Base-by-base conservation (phyloP, 2,329 filamentous ascomycete species). In the Cryphonectria radicalis region DNA sequence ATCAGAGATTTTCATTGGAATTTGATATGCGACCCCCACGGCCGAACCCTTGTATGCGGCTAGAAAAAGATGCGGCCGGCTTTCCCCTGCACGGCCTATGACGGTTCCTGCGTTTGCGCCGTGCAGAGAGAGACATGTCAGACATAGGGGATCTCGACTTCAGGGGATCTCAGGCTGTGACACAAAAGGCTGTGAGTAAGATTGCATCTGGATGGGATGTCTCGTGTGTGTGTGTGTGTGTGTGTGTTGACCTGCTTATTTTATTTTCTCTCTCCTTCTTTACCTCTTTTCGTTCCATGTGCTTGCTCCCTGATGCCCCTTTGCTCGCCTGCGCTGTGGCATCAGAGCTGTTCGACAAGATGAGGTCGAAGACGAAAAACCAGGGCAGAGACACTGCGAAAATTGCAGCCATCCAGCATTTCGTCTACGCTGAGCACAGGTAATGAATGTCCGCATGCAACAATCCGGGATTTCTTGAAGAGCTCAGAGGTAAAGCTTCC, bases 21-120 rank as follows among this genome's bases (percentile, higher is more conserved):
- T 71, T 37, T 68, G 71, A 66, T 66, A 46, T 68, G 68, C 67
- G 69, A 70, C 69, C 71, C 71, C 71, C 71, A 72, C 71, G 71
- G 68, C 59, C 43, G 43, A 32, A 66, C 57, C 68, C 70, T 72
- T 70, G 68, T 60, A 40, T 63, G 70, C 63, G 62, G 68, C 68
- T 72, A 70, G 70, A 72, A 67, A 72, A 72, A 68, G 37, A 63
- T 42, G 65, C 69, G 69, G 71, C 68, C 32, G 35, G 22, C 59
- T 66, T 64, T 25, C 62, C 62, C 63, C 63, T 65, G 17, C 28
- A 28, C 28, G 28, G 28, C 64, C 70, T 32, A 67, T 43, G 60
- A 50, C 68, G 67, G 71, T 68, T 63, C 63, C 42, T 68, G 65
- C 43, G 42, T 67, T 42, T 59, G 68, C 53, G 53, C 65, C 60